Base-by-base conservation (phyloP, 106 monocot genomes). In the Platanthera guangdongensis region DNA sequence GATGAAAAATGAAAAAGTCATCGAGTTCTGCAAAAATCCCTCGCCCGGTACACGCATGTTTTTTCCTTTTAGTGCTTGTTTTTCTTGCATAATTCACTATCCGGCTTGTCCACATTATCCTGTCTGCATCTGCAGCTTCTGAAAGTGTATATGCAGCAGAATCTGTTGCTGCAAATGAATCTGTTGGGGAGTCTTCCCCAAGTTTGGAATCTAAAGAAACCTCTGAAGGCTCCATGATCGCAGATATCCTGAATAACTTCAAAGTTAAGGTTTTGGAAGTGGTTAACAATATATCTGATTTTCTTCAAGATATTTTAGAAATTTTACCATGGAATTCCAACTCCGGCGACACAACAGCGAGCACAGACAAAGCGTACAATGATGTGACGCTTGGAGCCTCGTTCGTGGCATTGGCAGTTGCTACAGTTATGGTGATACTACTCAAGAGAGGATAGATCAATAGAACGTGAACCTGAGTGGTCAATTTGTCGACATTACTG, bases 1-100 rank as follows among this genome's bases (percentile, higher is more conserved):
- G 13, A 54, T 92, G 85, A 92, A 89, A 62, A 92, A 92, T 57
- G 81, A 89, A 21, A 89, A 89, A 70, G 84, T 92, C 47, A 75
- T 92, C 74, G 85, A 89, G 28, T 92, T 91, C 83, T 91, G 71
- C 80, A 84, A 57, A 71, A 83, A 78, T 19, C 78, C 87, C 45
- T 81, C 85, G 62, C 39, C 81, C n/a, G 50, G 89, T 53, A 10
- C 8, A 14, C 53, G 8, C 14, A 14, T 53, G 53, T 8, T 0
- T 53, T 53, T 53, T 7, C 12, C 1, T 53, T 53, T 14, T 53
- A 10, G 12, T 53, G 53, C 14, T 53, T 53, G 53, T 53, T 53
- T 53, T 53, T 65, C 46, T 51, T 62, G 5, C 15, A 25, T 53
- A 21, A 16, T 11, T 6, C 18, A 18, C 60, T 6, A 18, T 18